A percentile compares a stretch with the other conserved stretches of the same genome.
These are phyloP conservation scores for Casaregolazyma lundiana DNA, from an alignment of 1,139 yeast species.

Conservation along the genomic window DNA sequence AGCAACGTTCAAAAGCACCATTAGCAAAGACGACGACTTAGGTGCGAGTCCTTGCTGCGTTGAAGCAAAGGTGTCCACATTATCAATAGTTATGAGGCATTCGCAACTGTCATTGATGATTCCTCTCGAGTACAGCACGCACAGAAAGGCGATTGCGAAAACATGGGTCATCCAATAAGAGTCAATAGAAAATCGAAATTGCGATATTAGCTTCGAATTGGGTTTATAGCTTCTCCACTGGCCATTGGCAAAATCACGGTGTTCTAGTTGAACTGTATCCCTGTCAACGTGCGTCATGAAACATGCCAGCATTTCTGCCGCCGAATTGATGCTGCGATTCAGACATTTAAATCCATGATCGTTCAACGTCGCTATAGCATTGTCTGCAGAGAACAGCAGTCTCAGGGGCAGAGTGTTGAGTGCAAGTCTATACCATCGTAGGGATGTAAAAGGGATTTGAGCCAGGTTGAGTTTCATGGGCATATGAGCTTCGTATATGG, in stretches of 20 bases:
- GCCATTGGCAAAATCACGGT: not conserved
- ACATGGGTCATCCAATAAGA: conserved; percentile 6
- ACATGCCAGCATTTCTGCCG: conserved; percentile 4
- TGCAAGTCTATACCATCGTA: conserved; percentile 8
- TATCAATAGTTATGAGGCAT: no score
- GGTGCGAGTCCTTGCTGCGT: no score
- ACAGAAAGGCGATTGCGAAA: not conserved
- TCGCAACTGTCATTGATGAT: conserved; percentile 1
- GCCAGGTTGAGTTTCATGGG: conserved; percentile 1
- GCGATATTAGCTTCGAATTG: not conserved
- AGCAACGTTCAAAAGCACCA: not conserved
- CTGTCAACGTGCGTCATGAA: not conserved
- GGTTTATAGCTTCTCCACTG: not conserved
- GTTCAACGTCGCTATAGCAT: not conserved
- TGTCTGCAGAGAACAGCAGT: not conserved
- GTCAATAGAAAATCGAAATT: conserved; percentile 1
- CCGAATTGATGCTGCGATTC: not conserved
- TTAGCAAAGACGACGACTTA: no score
- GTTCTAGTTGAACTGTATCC: not conserved
- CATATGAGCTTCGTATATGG: not conserved
- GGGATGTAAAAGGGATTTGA: conserved; percentile 3
- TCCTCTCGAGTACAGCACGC: conserved; percentile 1
- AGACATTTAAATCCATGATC: conserved; percentile 1
- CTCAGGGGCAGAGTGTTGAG: conserved; percentile 2
- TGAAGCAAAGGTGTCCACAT: no score